phyloP scores from a whole-genome alignment of 306 rosid species.

The Pterocarpus macrocarpus region DNA sequence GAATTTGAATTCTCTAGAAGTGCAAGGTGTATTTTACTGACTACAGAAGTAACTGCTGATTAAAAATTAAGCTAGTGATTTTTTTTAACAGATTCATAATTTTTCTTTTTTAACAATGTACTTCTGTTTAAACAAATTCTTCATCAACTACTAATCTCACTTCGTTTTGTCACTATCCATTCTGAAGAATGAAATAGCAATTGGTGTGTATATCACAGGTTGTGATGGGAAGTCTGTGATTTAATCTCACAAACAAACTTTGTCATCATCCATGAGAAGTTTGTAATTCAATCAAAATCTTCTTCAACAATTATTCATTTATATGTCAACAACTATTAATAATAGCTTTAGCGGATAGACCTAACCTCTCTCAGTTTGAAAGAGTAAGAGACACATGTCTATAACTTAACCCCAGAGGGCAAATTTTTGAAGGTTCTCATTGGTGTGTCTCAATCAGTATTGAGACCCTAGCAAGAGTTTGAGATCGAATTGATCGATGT shows the following conservation, averaged over 20 bases:
- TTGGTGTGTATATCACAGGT: slow-evolving; percentile 1
- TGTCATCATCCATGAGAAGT: slow-evolving; percentile 1
- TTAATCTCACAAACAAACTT: neutral
- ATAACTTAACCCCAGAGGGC: neutral
- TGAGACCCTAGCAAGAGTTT: neutral
- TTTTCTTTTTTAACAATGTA: neutral
- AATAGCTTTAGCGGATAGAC: neutral
- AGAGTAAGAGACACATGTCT: neutral
- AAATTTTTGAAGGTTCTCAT: neutral
- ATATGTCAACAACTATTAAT: neutral
- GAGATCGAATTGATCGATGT: neutral
- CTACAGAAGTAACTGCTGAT: too few relatives aligned
- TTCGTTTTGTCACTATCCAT: neutral
- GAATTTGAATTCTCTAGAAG: too few relatives aligned
- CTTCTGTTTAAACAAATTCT: neutral
- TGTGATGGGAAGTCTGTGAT: neutral
- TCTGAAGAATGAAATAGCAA: neutral
- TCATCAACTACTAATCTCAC: neutral
- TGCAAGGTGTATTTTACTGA: too few relatives aligned
- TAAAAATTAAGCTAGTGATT: too few relatives aligned
- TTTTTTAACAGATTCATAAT: neutral
- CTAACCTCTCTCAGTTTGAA: neutral
- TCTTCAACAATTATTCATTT: neutral
- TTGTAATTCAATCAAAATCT: slow-evolving; percentile 24
- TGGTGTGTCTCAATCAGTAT: neutral